These are phyloP conservation scores for Chrysoporthe cubensis DNA, from an alignment of 2,329 filamentous ascomycete genomes.

Conservation along the genomic window DNA sequence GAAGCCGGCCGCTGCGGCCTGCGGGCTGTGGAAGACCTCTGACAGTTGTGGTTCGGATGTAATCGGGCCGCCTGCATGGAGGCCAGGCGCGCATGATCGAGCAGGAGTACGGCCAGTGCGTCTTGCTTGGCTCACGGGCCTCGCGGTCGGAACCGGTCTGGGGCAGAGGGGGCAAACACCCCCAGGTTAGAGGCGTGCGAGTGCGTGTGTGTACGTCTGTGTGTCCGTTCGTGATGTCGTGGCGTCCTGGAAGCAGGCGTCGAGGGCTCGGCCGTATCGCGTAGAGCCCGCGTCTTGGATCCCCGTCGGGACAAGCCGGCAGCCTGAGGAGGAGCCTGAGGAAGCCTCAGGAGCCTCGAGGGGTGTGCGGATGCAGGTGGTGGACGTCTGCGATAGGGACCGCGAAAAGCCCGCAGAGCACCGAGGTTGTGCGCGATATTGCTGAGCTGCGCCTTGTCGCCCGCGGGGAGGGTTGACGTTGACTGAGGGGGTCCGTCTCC, in stretches of 20 bases:
- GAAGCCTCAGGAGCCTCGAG: neutral
- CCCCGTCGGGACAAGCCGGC: neutral
- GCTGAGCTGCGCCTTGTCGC: too few species aligned
- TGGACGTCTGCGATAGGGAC: neutral
- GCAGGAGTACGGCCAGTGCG: neutral
- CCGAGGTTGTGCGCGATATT: neutral
- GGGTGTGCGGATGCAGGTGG: neutral
- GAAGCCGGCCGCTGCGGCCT: neutral
- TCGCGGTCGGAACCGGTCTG: neutral
- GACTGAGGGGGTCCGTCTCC: too few species aligned
- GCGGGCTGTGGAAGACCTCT: neutral
- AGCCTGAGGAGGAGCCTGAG: neutral
- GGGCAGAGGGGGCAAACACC: neutral
- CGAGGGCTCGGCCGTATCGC: neutral
- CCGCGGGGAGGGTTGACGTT: neutral
- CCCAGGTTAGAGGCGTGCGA: neutral
- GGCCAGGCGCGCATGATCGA: conserved; percentile 7
- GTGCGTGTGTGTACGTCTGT: neutral
- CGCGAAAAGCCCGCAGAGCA: neutral
- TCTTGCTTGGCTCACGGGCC: neutral
- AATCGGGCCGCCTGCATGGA: too few species aligned
- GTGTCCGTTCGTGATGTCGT: neutral
- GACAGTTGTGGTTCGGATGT: neutral
- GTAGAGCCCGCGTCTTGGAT: neutral
- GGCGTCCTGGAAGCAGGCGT: neutral